Evolutionary conservation across 257 asterid species (phyloP), one percentile per base, ranked within the genome.

Genomic region (Jacaranda copaia): DNA sequence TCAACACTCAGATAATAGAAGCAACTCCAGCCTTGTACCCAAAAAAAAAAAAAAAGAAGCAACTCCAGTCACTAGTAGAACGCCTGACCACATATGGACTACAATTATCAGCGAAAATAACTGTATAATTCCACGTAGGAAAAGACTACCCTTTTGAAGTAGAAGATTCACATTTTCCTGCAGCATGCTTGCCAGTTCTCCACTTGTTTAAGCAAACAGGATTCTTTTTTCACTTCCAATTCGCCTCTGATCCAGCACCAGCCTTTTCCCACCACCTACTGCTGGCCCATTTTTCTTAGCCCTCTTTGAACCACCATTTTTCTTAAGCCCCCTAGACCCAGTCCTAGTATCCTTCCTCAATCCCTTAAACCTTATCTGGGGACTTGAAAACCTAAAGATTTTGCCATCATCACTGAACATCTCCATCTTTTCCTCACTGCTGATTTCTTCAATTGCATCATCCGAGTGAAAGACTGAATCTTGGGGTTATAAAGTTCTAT

Each of bases 201-300:
- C 97, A 88, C 87, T 86, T 92, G 86, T 92, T 92, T 70, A 84
- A 79, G 77, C 89, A 85, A 80, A 90, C 81, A 66, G 81, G n/a
- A 84, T 48, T 71, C 78, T 89, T 74, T 81, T 89, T 57, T 84
- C 88, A 55, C 81, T 83, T 16, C 81, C 83, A 76, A 63, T 79
- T 58, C 52, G 80, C 20, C 75, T 80, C 78, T 84, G 87, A 77
- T 82, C 82, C 70, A 81, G 80, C 48, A 59, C 84, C 80, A 78
- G 42, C 60, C 75, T 82, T 18, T 74, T 82, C 70, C 73, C 79
- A 73, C 79, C 84, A 72, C 81, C 78, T 79, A 78, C 88, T 73
- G 36, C 53, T 45, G 46, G 62, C 69, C 79, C 84, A 75, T 78
- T 79, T 60, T 85, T 88, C 74, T 78, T 83, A 18, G 65, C 86